A percentile compares a stretch with the other conserved stretches of the same genome.
Evolutionary conservation across 2,329 filamentous ascomycete species (phyloP).

Genomic region (Arthroderma uncinatum): DNA sequence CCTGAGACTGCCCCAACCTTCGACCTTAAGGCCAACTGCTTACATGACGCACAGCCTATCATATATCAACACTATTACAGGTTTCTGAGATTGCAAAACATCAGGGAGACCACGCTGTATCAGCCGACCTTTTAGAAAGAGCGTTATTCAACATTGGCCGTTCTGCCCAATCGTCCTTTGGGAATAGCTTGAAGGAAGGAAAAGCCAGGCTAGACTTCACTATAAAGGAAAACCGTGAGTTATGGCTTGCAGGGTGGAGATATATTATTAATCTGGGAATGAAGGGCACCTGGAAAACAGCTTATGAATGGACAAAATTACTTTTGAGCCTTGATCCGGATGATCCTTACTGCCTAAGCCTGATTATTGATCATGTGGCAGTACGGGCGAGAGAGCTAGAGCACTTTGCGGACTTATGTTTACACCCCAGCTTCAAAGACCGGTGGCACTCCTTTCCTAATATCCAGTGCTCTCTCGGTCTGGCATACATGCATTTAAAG

Average conservation of each 20-base stretch:
- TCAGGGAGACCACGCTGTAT: conserved; percentile 74
- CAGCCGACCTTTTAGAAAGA: conserved; percentile 78
- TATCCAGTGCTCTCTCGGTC: conserved; percentile 61
- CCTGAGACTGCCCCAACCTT: not conserved
- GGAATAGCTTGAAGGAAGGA: conserved; percentile 62
- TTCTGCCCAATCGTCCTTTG: conserved; percentile 72
- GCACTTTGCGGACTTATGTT: conserved; percentile 61
- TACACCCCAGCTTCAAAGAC: conserved; percentile 40
- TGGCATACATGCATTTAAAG: conserved; percentile 63
- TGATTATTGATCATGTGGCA: conserved; percentile 73
- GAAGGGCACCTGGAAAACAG: conserved; percentile 88
- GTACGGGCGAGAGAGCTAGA: conserved; percentile 67
- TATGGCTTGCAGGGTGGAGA: conserved; percentile 81
- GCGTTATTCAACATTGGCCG: conserved; percentile 91
- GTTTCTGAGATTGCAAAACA: conserved; percentile 87
- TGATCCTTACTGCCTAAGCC: conserved; percentile 73
- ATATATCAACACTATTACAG: conserved; percentile 86
- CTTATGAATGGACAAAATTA: conserved; percentile 86
- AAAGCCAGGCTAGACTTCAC: conserved; percentile 70
- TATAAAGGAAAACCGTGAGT: conserved; percentile 77
- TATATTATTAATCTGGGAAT: conserved; percentile 77
- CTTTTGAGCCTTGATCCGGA: conserved; percentile 61
- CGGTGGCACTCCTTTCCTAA: conserved; percentile 52
- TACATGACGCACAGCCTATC: conserved; percentile 50
- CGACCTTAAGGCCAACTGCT: conserved; percentile 16